Base-by-base conservation (phyloP, 2,329 filamentous ascomycete genomes). In the Microcyclospora tardicrescens region DNA sequence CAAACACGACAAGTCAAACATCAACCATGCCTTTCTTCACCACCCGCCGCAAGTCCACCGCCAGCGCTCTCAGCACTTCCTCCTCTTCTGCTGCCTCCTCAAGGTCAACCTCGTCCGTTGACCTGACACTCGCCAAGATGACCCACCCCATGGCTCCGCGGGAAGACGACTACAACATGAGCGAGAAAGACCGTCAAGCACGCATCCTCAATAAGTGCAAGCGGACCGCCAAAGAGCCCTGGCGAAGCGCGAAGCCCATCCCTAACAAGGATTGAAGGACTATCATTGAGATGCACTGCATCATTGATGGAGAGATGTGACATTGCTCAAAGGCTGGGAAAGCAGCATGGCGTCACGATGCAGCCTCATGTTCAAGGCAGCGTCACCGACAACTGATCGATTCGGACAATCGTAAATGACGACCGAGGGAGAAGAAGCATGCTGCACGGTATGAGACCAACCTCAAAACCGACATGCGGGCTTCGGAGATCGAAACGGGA, bases 81-180 rank as follows among this genome's bases (percentile, higher is more conserved):
- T 49, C 49, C 16, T 24, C 19, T 8, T 24, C 19, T 8, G 19
- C 19, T 8, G 4, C 19, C 19, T 24, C 19, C 5, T 24, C 19
- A 24, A 4, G 19, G 19, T 24, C 19, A 4, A 41, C 37, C 15
- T 49, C 48, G 3, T 48, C 48, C 6, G 36, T 53, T 9, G 47
- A 55, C 31, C 33, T 43, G 28, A 44, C 41, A 10, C 35, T 56
- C 24, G 40, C 46, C 32, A 37, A 43, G 1, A 52, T 44, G 16
- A 57, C 50, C 5, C 43, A 56, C 4, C 55, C 55, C 9, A 39
- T 57, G 27, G 55, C 52, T 6, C 55, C 55, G 10, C 43, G 55
- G 11, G 50, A 57, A 37, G 53, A 55, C 42, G 42, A 55, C 43
- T 54, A 43, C 46, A 49, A 46, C 40, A 53, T 57, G 46, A 45